Conservation (phyloP, 1,284 basidiomycete species). For the Marasmius tenuissimus region DNA sequence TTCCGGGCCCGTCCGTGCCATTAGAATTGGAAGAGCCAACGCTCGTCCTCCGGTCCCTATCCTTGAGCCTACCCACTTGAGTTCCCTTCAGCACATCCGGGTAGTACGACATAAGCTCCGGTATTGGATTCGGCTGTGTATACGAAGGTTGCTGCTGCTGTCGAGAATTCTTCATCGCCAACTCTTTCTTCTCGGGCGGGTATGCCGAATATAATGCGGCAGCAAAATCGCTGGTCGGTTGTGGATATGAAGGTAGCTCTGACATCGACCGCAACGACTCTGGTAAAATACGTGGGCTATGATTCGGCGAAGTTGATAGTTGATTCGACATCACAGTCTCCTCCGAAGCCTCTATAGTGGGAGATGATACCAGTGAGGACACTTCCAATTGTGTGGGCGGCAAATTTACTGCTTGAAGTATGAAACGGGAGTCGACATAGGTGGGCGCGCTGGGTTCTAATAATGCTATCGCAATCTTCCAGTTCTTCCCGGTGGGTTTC, state of each 20-base stretch:
- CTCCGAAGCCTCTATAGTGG: background rate
- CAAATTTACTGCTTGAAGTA: background rate
- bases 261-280: background rate
- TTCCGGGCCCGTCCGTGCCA: background rate
- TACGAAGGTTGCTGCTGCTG: background rate
- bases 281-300: background rate
- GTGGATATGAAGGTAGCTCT: background rate
- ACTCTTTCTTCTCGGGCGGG: background rate
- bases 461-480: slow-evolving; percentile 3
- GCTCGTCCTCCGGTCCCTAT: background rate
- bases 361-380: background rate
- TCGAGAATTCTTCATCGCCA: background rate
- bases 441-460: slow-evolving; percentile 6
- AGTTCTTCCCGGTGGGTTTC: background rate
- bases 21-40: background rate
- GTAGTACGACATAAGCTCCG: background rate
- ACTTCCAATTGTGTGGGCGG: background rate
- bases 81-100: background rate
- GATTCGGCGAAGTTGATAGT: background rate
- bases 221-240: background rate
- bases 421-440: slow-evolving; percentile 7
- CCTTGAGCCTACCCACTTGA: background rate
- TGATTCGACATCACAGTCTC: background rate
- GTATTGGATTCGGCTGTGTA: background rate
- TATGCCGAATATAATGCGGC: background rate